These are phyloP conservation scores for Salvia rosmarinus DNA, from an alignment of 257 asterid genomes.

Conservation along the genomic window DNA sequence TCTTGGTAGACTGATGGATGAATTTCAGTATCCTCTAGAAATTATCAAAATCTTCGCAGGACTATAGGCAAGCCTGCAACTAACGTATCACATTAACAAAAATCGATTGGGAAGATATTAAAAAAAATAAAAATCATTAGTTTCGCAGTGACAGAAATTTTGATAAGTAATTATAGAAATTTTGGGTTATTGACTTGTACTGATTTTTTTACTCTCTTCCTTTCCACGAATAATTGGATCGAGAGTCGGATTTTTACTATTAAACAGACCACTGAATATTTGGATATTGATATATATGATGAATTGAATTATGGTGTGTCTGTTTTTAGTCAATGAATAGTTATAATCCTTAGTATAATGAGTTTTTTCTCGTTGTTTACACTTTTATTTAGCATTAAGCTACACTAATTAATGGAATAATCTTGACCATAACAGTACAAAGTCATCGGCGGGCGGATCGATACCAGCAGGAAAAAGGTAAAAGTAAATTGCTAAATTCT, in stretches of 20 bases:
- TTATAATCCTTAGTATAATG: neutral
- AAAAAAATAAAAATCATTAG: neutral
- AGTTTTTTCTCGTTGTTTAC: neutral
- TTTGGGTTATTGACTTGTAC: neutral
- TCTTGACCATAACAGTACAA: constrained; percentile 54
- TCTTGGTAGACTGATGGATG: neutral
- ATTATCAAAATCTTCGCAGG: neutral
- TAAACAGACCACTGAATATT: too few relatives aligned
- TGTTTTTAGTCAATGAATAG: neutral
- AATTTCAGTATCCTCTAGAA: neutral
- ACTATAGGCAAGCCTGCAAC: neutral
- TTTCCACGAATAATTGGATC: too few relatives aligned
- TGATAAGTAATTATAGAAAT: neutral
- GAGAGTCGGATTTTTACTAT: too few relatives aligned
- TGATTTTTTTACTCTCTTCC: too few relatives aligned
- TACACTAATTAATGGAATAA: neutral
- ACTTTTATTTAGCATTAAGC: neutral
- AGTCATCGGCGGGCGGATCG: constrained; percentile 60
- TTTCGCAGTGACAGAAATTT: neutral
- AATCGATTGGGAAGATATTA: neutral
- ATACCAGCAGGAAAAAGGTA: constrained; percentile 85
- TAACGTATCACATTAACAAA: neutral
- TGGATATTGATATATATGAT: neutral
- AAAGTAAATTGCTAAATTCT: constrained; percentile 1
- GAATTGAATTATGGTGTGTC: neutral